Evolutionary conservation across 345 rosid genomes (phyloP), one percentile per base, ranked within the genome.

Genomic region (Durio zibethinus): DNA sequence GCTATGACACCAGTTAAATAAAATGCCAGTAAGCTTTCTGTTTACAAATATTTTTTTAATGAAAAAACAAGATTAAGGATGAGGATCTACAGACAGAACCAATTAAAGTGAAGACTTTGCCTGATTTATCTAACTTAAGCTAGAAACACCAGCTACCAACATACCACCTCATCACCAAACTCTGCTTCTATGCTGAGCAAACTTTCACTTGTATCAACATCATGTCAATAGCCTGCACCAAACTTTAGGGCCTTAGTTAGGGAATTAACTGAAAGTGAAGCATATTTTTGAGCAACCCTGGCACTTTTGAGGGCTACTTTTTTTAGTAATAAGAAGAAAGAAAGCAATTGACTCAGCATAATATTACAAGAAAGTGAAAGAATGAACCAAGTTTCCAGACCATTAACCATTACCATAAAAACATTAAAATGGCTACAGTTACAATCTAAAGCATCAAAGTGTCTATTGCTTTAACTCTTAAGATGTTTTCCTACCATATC

Each of bases 71-170:
- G 60, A 27, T 50, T 31, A 52, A 79, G 16, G 81, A 47, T 72
- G 27, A 72, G 65, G 42, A 57, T 45, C 48, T 75, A 23, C 35
- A 66, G 8, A 36, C 21, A 40, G 18, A 53, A 56, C 73, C 52
- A 18, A 16, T 29, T 3, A 76, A 71, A 31, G 20, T 20, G 29
- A 50, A 20, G n/a, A 31, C 33, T 23, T 36, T 82, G 89, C 95
- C 95, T 91, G 93, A 84, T 89, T 89, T 71, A 91, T 80, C 47
- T 80, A 84, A 76, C 95, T 91, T 82, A 91, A 79, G 79, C 89
- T 83, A 83, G 95, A 91, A 73, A 89, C 91, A 67, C 91, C 88
- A 77, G 88, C 89, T 35, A 91, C 91, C 81, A 91, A 82, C 82
- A 85, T 53, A 86, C 85, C 42, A 91, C 93, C 79, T 91, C 93